Conservation (phyloP, 768 basidiomycete species). For the Amanita muscaria region DNA sequence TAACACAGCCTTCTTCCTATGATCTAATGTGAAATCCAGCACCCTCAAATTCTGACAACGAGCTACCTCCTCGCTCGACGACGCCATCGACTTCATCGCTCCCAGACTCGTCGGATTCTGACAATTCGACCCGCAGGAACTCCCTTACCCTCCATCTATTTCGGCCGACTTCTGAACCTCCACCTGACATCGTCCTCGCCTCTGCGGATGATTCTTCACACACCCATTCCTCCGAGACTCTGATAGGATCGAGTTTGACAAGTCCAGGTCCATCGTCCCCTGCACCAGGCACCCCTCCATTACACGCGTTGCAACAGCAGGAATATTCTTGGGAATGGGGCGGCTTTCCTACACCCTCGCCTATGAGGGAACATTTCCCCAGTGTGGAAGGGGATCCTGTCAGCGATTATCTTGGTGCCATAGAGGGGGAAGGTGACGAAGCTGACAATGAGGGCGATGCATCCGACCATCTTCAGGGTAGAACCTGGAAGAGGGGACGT, state of each 20-base stretch:
- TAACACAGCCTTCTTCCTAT: not conserved
- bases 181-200: slow-evolving; percentile 31
- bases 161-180: slow-evolving; percentile 56
- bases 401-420: slow-evolving; percentile 13
- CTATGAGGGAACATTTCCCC: slow-evolving; percentile 40
- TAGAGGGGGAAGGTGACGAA: slow-evolving; percentile 15
- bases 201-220: not conserved
- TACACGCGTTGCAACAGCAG: slow-evolving; percentile 17
- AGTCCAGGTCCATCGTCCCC: slow-evolving; percentile 6
- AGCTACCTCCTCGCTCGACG: slow-evolving; percentile 13
- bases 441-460: slow-evolving; percentile 21
- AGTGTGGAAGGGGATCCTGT: slow-evolving; percentile 21
- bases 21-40: slow-evolving; percentile 8
- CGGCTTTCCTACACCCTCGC: slow-evolving; percentile 75
- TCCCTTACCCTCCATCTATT: slow-evolving; percentile 23
- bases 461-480: slow-evolving; percentile 2
- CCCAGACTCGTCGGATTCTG: slow-evolving; percentile 13
- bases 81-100: slow-evolving; percentile 14
- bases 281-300: slow-evolving; percentile 6
- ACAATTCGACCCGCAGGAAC: slow-evolving; percentile 8
- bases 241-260: slow-evolving; percentile 1
- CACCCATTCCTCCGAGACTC: not conserved
- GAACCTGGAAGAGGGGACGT: slow-evolving; percentile 12
- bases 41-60: slow-evolving; percentile 7
- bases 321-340: slow-evolving; percentile 97